phyloP scores from a whole-genome alignment of 371 early-diverging fungal genomes.

The Lichtheimia ornata region DNA sequence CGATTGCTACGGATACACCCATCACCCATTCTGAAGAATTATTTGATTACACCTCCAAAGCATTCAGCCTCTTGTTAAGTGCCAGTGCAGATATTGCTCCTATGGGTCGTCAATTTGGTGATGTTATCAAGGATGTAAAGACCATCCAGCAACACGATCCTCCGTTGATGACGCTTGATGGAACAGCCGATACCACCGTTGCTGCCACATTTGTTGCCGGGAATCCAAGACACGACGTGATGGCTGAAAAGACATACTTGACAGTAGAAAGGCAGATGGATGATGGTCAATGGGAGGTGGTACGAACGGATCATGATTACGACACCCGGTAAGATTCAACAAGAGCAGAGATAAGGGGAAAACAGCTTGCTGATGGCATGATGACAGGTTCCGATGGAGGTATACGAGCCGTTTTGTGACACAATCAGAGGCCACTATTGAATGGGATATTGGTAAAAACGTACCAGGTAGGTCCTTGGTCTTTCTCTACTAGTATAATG shows the following conservation, averaged over 20 bases:
- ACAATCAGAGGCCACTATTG: slow-evolving; percentile 38
- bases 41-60: slow-evolving; percentile 40
- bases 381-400: slow-evolving; percentile 37
- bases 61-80: slow-evolving; percentile 41
- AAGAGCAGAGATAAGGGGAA: neutral
- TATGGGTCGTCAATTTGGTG: slow-evolving; percentile 49
- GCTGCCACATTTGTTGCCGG: slow-evolving; percentile 57
- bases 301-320: slow-evolving; percentile 48
- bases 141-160: neutral
- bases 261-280: slow-evolving; percentile 50
- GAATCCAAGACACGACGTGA: slow-evolving; percentile 62
- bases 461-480: slow-evolving; percentile 13
- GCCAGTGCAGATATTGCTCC: slow-evolving; percentile 54
- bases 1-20: slow-evolving; percentile 39
- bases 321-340: slow-evolving; percentile 34
- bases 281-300: slow-evolving; percentile 35
- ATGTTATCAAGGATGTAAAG: slow-evolving; percentile 37
- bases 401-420: slow-evolving; percentile 32
- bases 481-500: neutral
- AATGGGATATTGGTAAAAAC: slow-evolving; percentile 37
- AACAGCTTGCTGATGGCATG: neutral
- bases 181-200: slow-evolving; percentile 20
- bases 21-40: slow-evolving; percentile 19
- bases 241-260: slow-evolving; percentile 43
- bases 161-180: slow-evolving; percentile 2